phyloP scores from a whole-genome alignment of 768 basidiomycete genomes.

The Lactarius tabidus region DNA sequence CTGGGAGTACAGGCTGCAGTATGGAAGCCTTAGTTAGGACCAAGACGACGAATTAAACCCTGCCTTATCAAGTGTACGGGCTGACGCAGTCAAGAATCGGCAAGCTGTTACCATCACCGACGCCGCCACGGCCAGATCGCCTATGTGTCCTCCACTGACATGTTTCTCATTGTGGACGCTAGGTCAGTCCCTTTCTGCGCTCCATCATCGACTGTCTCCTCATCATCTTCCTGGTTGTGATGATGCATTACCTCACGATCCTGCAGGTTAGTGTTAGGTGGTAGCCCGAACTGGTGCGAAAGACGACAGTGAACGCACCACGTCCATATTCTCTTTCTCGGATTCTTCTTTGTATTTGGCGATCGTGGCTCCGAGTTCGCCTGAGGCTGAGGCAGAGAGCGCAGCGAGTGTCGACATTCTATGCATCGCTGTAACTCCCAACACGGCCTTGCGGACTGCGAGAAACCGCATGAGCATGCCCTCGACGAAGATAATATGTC shows the following conservation, averaged over 20 bases:
- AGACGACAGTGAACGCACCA: slow-evolving; percentile 19
- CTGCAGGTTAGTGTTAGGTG: slow-evolving; percentile 3
- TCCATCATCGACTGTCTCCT: neutral
- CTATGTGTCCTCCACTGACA: slow-evolving; percentile 11
- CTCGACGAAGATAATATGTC: neutral
- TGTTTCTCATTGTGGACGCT: neutral
- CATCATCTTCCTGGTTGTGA: slow-evolving; percentile 14
- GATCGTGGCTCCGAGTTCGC: slow-evolving; percentile 55
- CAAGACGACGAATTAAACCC: neutral
- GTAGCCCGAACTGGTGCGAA: neutral
- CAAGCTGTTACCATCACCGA: neutral
- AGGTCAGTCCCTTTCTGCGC: neutral
- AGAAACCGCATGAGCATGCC: slow-evolving; percentile 13
- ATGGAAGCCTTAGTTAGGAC: neutral
- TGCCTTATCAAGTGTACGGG: neutral
- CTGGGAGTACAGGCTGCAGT: neutral
- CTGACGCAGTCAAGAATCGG: neutral
- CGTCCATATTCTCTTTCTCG: slow-evolving; percentile 43
- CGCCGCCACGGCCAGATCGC: neutral
- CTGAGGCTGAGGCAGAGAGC: slow-evolving; percentile 37
- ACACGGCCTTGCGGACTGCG: slow-evolving; percentile 82
- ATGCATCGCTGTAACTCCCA: slow-evolving; percentile 81
- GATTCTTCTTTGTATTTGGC: slow-evolving; percentile 77
- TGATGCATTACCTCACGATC: slow-evolving; percentile 19
- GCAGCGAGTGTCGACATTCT: slow-evolving; percentile 63